Percentiles rank a stretch among this genome's conserved stretches.
phyloP scores from a whole-genome alignment of 106 monocot species.

The Xerophyta viscosa region DNA sequence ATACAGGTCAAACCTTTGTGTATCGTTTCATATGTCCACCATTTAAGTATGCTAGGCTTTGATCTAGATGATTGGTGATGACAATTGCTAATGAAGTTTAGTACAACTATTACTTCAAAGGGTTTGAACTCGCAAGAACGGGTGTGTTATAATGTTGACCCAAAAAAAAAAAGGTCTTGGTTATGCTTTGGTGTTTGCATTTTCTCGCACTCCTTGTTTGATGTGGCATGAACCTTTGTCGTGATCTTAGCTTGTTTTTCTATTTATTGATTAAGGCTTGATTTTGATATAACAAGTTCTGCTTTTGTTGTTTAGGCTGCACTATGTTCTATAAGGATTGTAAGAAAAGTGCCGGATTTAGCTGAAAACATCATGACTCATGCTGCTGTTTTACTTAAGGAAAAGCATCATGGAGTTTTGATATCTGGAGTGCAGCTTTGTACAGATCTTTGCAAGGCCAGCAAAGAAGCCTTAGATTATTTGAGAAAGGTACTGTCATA shows the following conservation, averaged over 20 bases:
- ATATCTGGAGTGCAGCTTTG: slow-evolving; percentile 91
- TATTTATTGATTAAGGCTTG: not conserved
- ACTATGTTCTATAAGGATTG: slow-evolving; percentile 91
- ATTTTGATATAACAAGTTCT: not conserved
- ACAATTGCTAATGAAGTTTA: too few relatives aligned
- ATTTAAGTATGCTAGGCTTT: too few relatives aligned
- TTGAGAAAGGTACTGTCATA: slow-evolving; percentile 71
- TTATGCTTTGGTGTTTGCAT: too few relatives aligned
- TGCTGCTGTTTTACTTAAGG: slow-evolving; percentile 78
- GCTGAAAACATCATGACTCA: slow-evolving; percentile 84
- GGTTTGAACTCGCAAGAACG: too few relatives aligned
- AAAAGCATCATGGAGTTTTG: slow-evolving; percentile 97
- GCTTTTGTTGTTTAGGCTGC: slow-evolving; percentile 60
- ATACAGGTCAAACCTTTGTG: too few relatives aligned
- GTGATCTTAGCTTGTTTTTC: not conserved
- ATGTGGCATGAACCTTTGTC: too few relatives aligned
- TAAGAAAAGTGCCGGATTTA: slow-evolving; percentile 94
- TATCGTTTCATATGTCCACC: too few relatives aligned
- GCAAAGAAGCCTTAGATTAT: slow-evolving; percentile 59
- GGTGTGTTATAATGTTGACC: too few relatives aligned
- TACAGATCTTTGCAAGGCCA: slow-evolving; percentile 83
- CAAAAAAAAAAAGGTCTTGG: too few relatives aligned
- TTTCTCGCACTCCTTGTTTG: too few relatives aligned
- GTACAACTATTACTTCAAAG: too few relatives aligned
- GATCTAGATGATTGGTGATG: too few relatives aligned